phyloP scores from a whole-genome alignment of 805 yeast species.

The Candida palmyrensis region DNA sequence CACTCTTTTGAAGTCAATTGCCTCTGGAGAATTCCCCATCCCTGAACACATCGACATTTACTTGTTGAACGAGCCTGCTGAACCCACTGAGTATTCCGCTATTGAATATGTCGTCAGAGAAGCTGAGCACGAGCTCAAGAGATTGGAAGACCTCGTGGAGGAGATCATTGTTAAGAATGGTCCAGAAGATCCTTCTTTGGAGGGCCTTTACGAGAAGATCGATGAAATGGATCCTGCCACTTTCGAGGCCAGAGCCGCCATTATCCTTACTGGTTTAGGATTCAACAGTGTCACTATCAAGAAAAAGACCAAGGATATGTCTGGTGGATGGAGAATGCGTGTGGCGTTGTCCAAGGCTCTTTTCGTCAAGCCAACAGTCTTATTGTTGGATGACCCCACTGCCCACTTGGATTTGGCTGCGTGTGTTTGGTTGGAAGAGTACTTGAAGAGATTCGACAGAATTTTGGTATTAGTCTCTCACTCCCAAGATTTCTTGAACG shows the following conservation, averaged over 20 bases:
- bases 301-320: slow-evolving; percentile 97
- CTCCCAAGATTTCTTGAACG: slow-evolving; percentile 98
- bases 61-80: slow-evolving; percentile 96
- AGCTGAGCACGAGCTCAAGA: slow-evolving; percentile 88
- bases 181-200: slow-evolving; percentile 84
- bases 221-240: slow-evolving; percentile 95
- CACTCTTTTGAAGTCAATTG: slow-evolving; percentile 86
- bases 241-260: slow-evolving; percentile 93
- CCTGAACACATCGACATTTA: slow-evolving; percentile 91
- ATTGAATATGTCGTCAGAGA: slow-evolving; percentile 94
- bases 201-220: slow-evolving; percentile 88
- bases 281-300: slow-evolving; percentile 81
- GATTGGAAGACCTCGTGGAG: slow-evolving; percentile 88
- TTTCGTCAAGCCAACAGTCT: slow-evolving; percentile 94
- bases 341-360: slow-evolving; percentile 97
- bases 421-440: slow-evolving; percentile 99
- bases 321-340: slow-evolving; percentile 99
- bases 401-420: slow-evolving; percentile 99
- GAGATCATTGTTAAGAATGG: slow-evolving; percentile 85
- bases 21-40: slow-evolving; percentile 93
- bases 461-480: slow-evolving; percentile 92
- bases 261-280: slow-evolving; percentile 95
- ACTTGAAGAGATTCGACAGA: slow-evolving; percentile 89
- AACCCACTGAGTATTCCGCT: slow-evolving; percentile 86
- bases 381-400: slow-evolving; percentile 96